Evolutionary conservation across 73 alveolate species (phyloP).

Genomic region (Chromera velia): DNA sequence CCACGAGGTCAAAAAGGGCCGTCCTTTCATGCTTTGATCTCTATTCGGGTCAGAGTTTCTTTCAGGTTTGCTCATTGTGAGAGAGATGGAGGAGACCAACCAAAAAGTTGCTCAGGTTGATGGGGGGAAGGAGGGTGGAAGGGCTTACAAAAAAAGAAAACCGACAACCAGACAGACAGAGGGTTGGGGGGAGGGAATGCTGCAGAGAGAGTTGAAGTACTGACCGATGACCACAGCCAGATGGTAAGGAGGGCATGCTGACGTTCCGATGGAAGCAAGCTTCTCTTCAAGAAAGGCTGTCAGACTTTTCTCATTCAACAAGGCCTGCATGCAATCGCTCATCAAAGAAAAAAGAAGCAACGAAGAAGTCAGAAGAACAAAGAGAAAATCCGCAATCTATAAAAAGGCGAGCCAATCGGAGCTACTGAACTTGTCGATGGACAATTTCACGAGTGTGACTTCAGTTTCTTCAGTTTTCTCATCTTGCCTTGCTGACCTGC

Average conservation of each 20-base stretch:
- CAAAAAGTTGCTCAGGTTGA: slow-evolving; percentile 14
- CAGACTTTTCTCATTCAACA: slow-evolving; percentile 24
- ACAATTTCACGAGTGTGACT: no score
- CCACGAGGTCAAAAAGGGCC: no score
- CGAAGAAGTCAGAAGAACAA: no score
- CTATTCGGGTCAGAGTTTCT: neutral
- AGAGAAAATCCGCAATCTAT: no score
- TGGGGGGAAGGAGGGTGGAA: no score
- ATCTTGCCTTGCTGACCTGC: no score
- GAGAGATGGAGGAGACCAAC: neutral
- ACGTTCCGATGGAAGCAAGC: slow-evolving; percentile 28
- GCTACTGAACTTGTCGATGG: no score
- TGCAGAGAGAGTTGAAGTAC: neutral
- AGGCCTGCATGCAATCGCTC: slow-evolving; percentile 6
- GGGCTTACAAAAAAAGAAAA: no score
- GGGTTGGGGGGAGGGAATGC: neutral
- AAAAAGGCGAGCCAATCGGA: no score
- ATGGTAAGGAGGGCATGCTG: slow-evolving; percentile 47
- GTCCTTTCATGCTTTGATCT: no score
- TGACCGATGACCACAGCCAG: slow-evolving; percentile 33
- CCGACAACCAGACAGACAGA: neutral
- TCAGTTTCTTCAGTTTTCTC: no score
- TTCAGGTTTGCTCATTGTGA: neutral
- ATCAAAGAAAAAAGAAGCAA: no score
- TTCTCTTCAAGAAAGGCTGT: slow-evolving; percentile 28